Conservation (phyloP, 2,329 filamentous ascomycete genomes). For the Venturia aucupariae region DNA sequence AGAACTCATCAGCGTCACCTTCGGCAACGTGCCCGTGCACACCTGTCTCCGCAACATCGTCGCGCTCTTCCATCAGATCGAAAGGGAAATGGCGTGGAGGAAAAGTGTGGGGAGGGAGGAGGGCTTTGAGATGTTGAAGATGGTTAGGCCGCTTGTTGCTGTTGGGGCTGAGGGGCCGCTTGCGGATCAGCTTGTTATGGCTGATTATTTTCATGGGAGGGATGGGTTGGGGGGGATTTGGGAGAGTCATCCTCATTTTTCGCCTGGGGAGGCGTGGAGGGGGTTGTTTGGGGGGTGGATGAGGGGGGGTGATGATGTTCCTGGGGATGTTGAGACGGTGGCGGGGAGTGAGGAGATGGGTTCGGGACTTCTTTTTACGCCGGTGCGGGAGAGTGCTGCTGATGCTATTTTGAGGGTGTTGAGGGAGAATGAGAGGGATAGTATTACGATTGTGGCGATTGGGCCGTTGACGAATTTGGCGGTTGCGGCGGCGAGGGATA, state of each 20-base stretch:
- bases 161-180: constrained; percentile 80
- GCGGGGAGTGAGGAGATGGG: constrained; percentile 25
- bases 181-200: constrained; percentile 65
- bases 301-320: neutral
- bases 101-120: constrained; percentile 54
- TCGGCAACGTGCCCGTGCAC: constrained; percentile 83
- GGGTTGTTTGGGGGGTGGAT: neutral
- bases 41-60: constrained; percentile 84
- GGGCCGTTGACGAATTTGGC: constrained; percentile 93
- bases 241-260: constrained; percentile 21
- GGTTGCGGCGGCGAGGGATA: constrained; percentile 76
- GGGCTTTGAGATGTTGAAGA: constrained; percentile 64
- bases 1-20: constrained; percentile 77
- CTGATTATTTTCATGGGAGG: constrained; percentile 30
- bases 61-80: constrained; percentile 82
- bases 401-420: constrained; percentile 85
- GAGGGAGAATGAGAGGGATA: constrained; percentile 69
- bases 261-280: constrained; percentile 11
- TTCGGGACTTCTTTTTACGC: constrained; percentile 56
- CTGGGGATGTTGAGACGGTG: constrained; percentile 27
- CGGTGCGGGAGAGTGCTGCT: constrained; percentile 65
- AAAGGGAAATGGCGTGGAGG: constrained; percentile 81
- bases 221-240: constrained; percentile 43
- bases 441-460: constrained; percentile 80
- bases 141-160: constrained; percentile 70